Evolutionary conservation across 2,329 filamentous ascomycete species (phyloP), one percentile per base, ranked within the genome.

Genomic region (Penicillium brasilianum): DNA sequence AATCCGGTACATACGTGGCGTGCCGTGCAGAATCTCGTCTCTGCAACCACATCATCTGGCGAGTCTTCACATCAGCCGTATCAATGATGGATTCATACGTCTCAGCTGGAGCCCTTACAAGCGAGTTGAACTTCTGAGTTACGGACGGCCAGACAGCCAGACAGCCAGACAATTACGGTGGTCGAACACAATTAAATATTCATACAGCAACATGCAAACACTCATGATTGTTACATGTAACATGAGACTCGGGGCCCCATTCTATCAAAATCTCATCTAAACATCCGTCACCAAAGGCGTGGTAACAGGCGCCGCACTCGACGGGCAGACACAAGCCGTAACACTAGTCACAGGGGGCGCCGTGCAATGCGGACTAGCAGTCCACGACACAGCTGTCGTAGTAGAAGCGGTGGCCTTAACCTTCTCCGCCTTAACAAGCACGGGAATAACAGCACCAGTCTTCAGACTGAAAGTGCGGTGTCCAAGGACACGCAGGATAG

Each of bases 381-480:
- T 67, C 69, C 74, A 78, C 28, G 75, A 36, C 34, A 66, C 56
- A 16, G 67, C 63, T 4, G 70, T 63, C 3, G 70, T 67, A 13
- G 62, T 34, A 3, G 64, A 32, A 22, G 41, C 18, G 8, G 4
- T 3, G 10, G 44, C n/a, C 20, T 55, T 59, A 60, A 36, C 44
- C 32, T 60, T 72, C 66, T 79, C 76, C 0, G 78, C 81, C 66
- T 77, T 80, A 6, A 85, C 77, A 58, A 85, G 67, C 16, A 85
- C 79, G 0, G 83, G 82, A 51, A 85, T 82, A 22, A 84, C 78
- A 8, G 76, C 79, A 3, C 83, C 83, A 0, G 83, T 84, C 25
- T 62, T 76, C 62, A 85, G 61, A 22, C 66, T 71, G 63, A 84
- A 85, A 14, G 69, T 44, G 9, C 79, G 71, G 69, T 84, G 83